These are phyloP conservation scores for Magnusiomyces fungicola DNA, from an alignment of 1,139 yeast genomes.

Conservation along the genomic window DNA sequence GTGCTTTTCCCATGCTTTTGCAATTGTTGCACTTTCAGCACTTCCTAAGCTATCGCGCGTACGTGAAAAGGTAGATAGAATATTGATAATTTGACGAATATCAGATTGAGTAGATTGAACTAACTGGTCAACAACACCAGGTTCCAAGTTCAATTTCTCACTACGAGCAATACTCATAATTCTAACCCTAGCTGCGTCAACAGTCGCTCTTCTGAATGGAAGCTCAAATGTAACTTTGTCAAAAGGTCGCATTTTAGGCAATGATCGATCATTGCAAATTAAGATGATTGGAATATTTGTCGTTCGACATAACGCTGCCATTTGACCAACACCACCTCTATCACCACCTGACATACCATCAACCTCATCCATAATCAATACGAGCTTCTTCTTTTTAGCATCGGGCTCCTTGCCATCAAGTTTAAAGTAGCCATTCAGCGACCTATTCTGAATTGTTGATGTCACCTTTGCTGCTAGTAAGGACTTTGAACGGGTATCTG, in stretches of 20 bases:
- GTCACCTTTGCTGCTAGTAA: conserved; percentile 61
- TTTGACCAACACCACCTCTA: conserved; percentile 95
- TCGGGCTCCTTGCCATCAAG: conserved; percentile 27
- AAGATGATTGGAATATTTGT: conserved; percentile 87
- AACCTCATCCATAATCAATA: conserved; percentile 95
- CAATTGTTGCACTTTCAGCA: conserved; percentile 42
- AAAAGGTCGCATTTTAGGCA: conserved; percentile 95
- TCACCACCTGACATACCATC: conserved; percentile 99
- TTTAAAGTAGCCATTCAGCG: conserved; percentile 71
- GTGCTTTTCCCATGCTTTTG: conserved; percentile 80
- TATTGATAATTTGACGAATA: conserved; percentile 87
- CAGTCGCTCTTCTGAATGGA: conserved; percentile 84
- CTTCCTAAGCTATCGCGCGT: conserved; percentile 61
- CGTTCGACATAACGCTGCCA: conserved; percentile 77
- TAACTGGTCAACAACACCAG: conserved; percentile 72
- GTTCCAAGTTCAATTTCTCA: conserved; percentile 75
- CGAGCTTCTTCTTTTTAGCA: conserved; percentile 46
- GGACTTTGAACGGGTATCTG: conserved; percentile 84
- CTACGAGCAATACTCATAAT: conserved; percentile 85
- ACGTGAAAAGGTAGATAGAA: conserved; percentile 71
- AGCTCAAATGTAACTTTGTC: conserved; percentile 79
- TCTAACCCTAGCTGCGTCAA: conserved; percentile 71
- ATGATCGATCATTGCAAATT: conserved; percentile 85
- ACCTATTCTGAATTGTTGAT: conserved; percentile 69
- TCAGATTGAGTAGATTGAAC: conserved; percentile 85